These are phyloP conservation scores for Geranium incanum DNA, from an alignment of 441 rosid genomes.

Conservation along the genomic window DNA sequence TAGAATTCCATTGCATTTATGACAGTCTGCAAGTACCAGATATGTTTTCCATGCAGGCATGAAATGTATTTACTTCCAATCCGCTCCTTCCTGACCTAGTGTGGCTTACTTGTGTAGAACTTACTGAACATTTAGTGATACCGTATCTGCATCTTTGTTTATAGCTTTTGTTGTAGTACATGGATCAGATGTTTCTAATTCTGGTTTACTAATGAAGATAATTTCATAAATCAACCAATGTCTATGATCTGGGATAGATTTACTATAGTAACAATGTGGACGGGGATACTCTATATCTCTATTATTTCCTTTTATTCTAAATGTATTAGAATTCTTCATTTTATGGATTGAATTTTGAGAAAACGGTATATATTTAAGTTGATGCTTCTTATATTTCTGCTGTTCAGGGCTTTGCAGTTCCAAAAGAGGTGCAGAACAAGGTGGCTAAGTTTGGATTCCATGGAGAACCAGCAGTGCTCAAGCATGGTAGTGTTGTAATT, in stretches of 20 bases:
- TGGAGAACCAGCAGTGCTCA: slow-evolving; percentile 79
- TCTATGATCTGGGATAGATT: slow-evolving; percentile 18
- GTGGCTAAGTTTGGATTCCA: slow-evolving; percentile 74
- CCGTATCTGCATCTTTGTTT: too few species aligned
- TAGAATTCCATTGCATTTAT: too few species aligned
- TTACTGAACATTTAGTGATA: not conserved
- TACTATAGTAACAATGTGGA: too few species aligned
- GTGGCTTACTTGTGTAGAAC: not conserved
- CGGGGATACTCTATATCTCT: too few species aligned
- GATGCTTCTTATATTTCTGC: not conserved
- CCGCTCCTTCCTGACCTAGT: not conserved
- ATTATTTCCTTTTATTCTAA: not conserved
- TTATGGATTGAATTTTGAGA: not conserved
- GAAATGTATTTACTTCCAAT: not conserved
- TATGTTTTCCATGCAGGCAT: too few species aligned
- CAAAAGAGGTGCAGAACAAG: slow-evolving; percentile 72
- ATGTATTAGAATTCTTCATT: not conserved
- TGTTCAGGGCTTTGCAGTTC: slow-evolving; percentile 77
- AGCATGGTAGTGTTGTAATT: slow-evolving; percentile 96
- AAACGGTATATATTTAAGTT: not conserved
- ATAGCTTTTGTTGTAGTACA: not conserved
- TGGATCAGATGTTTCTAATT: not conserved
- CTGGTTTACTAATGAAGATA: not conserved
- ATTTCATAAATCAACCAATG: not conserved
- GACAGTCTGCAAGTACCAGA: too few species aligned